A percentile compares a stretch with the other conserved stretches of the same genome.
Conservation (phyloP, 2,329 filamentous ascomycete species). For the Epicoccum sorghinum region DNA sequence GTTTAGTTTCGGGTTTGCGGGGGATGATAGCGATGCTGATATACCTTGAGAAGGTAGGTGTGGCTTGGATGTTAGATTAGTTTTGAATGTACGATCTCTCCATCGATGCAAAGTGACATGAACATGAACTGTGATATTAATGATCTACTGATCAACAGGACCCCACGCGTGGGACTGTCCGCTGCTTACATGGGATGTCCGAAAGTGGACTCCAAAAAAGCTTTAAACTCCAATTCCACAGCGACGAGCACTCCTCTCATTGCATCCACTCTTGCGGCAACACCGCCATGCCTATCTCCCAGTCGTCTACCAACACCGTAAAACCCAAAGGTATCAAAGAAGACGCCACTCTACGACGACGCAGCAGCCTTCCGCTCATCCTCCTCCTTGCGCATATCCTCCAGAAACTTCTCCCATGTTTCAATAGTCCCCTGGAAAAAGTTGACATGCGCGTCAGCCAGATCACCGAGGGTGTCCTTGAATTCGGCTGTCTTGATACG, state of each 20-base stretch:
- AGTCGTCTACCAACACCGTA: neutral
- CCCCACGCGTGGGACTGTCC: too few relatives aligned
- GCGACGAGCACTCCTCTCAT: neutral
- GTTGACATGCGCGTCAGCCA: slow-evolving; percentile 83
- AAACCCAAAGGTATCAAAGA: neutral
- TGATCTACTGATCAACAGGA: too few relatives aligned
- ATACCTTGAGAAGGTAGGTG: slow-evolving; percentile 30
- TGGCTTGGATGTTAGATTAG: neutral
- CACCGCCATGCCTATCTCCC: neutral
- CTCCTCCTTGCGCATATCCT: slow-evolving; percentile 79
- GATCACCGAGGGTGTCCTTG: slow-evolving; percentile 78
- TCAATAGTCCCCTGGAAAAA: slow-evolving; percentile 83
- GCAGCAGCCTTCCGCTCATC: slow-evolving; percentile 39
- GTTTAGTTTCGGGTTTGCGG: slow-evolving; percentile 69
- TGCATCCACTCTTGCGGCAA: neutral
- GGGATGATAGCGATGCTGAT: slow-evolving; percentile 56
- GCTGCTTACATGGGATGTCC: neutral
- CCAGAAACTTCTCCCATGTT: slow-evolving; percentile 89
- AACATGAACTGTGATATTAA: too few relatives aligned
- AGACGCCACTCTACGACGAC: slow-evolving; percentile 23
- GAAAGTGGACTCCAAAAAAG: neutral
- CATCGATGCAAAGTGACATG: too few relatives aligned
- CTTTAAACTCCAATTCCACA: neutral
- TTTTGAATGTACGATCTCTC: too few relatives aligned
- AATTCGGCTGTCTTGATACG: slow-evolving; percentile 95